phyloP scores from a whole-genome alignment of 768 basidiomycete species.

The Sporobolomyces roseus region DNA sequence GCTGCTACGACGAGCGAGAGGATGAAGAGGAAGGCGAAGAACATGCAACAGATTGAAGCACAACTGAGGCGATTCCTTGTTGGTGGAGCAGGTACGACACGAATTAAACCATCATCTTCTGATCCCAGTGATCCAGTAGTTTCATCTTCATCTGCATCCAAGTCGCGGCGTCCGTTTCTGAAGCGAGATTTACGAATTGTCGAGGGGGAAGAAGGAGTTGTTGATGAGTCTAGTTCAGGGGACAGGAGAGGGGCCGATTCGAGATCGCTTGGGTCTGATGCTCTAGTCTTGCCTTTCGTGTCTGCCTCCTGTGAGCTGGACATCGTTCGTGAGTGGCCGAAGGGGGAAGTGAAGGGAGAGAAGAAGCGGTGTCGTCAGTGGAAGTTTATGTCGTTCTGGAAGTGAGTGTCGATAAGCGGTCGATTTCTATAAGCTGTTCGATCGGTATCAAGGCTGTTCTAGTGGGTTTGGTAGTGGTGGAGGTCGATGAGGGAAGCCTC shows the following conservation, averaged over 20 bases:
- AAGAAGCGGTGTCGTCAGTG: conserved; percentile 10
- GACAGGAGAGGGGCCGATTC: conserved; percentile 15
- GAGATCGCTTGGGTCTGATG: conserved; percentile 13
- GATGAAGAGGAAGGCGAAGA: conserved; percentile 20
- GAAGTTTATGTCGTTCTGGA: too few relatives aligned
- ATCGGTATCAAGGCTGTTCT: too few relatives aligned
- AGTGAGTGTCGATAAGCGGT: too few relatives aligned
- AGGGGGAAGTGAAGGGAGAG: too few relatives aligned
- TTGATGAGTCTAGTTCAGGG: not conserved
- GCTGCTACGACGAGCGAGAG: conserved; percentile 24
- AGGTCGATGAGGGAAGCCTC: too few relatives aligned
- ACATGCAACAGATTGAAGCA: conserved; percentile 20
- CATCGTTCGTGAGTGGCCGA: not conserved
- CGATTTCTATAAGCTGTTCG: too few relatives aligned
- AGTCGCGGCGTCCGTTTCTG: conserved; percentile 25
- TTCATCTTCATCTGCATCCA: conserved; percentile 26
- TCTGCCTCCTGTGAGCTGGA: not conserved
- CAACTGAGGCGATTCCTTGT: not conserved
- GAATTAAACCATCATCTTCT: conserved; percentile 25
- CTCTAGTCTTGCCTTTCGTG: conserved; percentile 22
- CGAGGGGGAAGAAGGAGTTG: conserved; percentile 5
- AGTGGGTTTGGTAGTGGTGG: too few relatives aligned
- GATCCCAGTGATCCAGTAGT: not conserved
- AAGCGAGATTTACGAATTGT: conserved; percentile 12
- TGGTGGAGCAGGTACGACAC: conserved; percentile 8